phyloP scores from a whole-genome alignment of 768 basidiomycete genomes.

The Tremella yokohamensis region DNA sequence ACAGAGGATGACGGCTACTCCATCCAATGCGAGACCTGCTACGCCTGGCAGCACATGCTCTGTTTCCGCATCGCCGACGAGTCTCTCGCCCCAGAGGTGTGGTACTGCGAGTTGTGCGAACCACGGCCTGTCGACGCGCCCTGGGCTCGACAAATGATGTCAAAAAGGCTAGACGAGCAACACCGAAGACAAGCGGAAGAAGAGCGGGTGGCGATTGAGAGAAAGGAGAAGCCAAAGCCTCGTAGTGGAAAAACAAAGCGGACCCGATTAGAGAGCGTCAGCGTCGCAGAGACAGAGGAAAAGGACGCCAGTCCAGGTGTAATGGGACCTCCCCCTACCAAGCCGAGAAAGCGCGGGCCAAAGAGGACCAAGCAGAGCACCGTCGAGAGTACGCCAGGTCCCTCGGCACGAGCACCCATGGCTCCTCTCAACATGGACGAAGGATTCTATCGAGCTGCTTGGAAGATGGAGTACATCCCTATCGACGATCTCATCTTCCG shows the following conservation, averaged over 20 bases:
- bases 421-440: conserved; percentile 25
- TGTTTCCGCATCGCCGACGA: conserved; percentile 63
- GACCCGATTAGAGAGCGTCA: conserved; percentile 26
- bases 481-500: conserved; percentile 36
- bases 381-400: conserved; percentile 10
- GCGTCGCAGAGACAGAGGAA: conserved; percentile 20
- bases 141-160: conserved; percentile 20
- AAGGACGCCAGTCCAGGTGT: conserved; percentile 35
- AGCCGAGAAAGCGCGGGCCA: conserved; percentile 30
- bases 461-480: conserved; percentile 45
- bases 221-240: conserved; percentile 17
- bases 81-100: conserved; percentile 55
- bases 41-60: conserved; percentile 76
- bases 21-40: conserved; percentile 78
- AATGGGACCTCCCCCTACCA: conserved; percentile 39
- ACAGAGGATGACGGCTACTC: conserved; percentile 76
- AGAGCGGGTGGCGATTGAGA: conserved; percentile 2
- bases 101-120: conserved; percentile 65
- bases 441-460: conserved; percentile 39
- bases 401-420: conserved; percentile 9
- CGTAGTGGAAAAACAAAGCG: conserved; percentile 22
- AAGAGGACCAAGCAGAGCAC: conserved; percentile 20
- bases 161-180: conserved; percentile 12
- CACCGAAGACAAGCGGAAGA: conserved; percentile 14
- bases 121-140: conserved; percentile 48